Conservation (phyloP, 2,329 filamentous ascomycete species). For the Talaromyces sp. region DNA sequence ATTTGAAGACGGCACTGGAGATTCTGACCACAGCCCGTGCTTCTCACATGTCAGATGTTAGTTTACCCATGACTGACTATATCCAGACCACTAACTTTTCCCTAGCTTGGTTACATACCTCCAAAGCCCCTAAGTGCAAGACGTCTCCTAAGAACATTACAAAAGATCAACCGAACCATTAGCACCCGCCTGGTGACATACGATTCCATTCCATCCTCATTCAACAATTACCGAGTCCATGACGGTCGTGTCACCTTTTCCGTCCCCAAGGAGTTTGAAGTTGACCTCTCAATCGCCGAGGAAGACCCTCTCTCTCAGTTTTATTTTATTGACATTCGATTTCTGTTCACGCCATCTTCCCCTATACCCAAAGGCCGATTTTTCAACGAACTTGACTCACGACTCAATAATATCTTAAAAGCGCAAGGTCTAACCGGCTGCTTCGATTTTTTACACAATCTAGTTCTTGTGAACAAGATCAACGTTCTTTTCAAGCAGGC, state of each 20-base stretch:
- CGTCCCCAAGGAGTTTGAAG: slow-evolving; percentile 80
- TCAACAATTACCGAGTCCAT: slow-evolving; percentile 71
- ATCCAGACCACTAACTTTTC: slow-evolving; percentile 16
- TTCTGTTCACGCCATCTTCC: slow-evolving; percentile 68
- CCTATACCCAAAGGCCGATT: slow-evolving; percentile 61
- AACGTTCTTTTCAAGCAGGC: slow-evolving; percentile 77
- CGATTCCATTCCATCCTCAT: slow-evolving; percentile 74
- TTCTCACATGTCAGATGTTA: slow-evolving; percentile 73
- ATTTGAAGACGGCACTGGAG: slow-evolving; percentile 83
- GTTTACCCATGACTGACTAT: slow-evolving; percentile 24
- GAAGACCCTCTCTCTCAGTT: slow-evolving; percentile 81
- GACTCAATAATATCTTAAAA: slow-evolving; percentile 66
- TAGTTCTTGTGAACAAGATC: slow-evolving; percentile 86
- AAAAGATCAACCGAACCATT: slow-evolving; percentile 77
- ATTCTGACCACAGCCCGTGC: slow-evolving; percentile 74
- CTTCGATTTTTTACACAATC: slow-evolving; percentile 81
- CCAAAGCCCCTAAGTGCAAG: slow-evolving; percentile 66
- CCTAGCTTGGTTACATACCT: slow-evolving; percentile 69
- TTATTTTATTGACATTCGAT: slow-evolving; percentile 89
- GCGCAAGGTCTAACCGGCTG: slow-evolving; percentile 71
- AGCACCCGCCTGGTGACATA: slow-evolving; percentile 79
- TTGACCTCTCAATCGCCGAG: slow-evolving; percentile 85
- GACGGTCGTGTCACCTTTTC: slow-evolving; percentile 88
- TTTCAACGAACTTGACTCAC: slow-evolving; percentile 62
- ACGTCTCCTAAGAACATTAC: slow-evolving; percentile 69